These are phyloP conservation scores for Microstegium vimineum DNA, from an alignment of 176 grass and related monocot genomes.

Conservation along the genomic window DNA sequence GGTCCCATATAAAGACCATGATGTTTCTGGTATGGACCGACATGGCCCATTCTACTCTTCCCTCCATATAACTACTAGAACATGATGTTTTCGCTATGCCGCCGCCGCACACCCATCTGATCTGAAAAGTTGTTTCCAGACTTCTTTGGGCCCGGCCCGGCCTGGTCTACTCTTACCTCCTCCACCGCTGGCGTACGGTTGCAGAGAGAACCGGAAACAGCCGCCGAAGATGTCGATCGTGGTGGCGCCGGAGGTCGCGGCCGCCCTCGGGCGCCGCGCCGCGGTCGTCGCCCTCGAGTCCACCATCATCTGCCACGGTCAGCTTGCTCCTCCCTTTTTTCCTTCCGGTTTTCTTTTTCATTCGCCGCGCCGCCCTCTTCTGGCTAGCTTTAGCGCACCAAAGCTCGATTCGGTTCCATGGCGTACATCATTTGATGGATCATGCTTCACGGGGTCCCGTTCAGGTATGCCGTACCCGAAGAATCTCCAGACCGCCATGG, in stretches of 20 bases:
- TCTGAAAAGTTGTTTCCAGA: too few relatives aligned
- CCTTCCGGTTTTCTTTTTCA: not conserved
- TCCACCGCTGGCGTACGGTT: not conserved
- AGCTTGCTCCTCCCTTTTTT: not conserved
- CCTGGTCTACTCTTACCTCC: not conserved
- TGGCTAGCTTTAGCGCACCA: not conserved
- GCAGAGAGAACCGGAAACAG: not conserved
- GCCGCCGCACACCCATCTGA: too few relatives aligned
- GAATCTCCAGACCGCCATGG: slow-evolving; percentile 72
- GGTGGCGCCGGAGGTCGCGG: slow-evolving; percentile 62
- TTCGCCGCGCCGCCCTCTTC: not conserved
- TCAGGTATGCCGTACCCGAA: slow-evolving; percentile 93
- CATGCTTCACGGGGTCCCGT: not conserved
- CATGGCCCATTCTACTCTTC: too few relatives aligned
- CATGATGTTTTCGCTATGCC: too few relatives aligned
- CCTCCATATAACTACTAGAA: too few relatives aligned
- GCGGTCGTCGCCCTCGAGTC: slow-evolving; percentile 86
- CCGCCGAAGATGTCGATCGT: slow-evolving; percentile 5
- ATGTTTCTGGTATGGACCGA: too few relatives aligned
- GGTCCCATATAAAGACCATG: too few relatives aligned
- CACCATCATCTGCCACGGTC: slow-evolving; percentile 92
- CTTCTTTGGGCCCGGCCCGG: too few relatives aligned
- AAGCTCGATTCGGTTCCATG: not conserved
- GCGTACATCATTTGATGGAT: not conserved
- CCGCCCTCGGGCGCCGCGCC: slow-evolving; percentile 47